phyloP scores from a whole-genome alignment of 139 green algal species.

The Chlamydomonas applanata region DNA sequence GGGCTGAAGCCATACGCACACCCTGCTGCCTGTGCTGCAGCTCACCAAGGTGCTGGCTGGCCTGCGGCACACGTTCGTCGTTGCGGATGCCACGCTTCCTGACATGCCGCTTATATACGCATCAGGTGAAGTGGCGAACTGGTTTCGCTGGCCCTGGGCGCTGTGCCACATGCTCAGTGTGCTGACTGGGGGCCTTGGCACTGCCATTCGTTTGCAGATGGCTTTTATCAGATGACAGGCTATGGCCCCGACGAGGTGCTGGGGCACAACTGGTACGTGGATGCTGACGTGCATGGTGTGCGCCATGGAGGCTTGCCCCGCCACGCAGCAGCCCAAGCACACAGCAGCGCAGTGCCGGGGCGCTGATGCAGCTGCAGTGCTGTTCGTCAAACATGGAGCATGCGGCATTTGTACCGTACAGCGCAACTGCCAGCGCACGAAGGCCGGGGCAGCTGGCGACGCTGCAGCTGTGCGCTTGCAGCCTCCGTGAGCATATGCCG shows the following conservation, averaged over 20 bases:
- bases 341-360: neutral
- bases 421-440: too few relatives aligned
- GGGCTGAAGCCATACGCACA: too few relatives aligned
- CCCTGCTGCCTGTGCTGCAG: neutral
- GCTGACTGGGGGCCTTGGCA: constrained; percentile 27
- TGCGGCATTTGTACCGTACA: too few relatives aligned
- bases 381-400: too few relatives aligned
- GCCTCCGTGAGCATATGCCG: too few relatives aligned
- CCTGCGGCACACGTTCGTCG: constrained; percentile 90
- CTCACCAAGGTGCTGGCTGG: constrained; percentile 81
- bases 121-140: neutral
- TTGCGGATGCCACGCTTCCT: constrained; percentile 90
- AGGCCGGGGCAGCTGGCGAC: too few relatives aligned
- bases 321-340: neutral
- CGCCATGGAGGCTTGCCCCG: neutral
- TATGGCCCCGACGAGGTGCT: constrained; percentile 93
- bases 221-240: constrained; percentile 96
- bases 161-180: neutral
- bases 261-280: constrained; percentile 90
- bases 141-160: too few relatives aligned
- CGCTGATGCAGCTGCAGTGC: too few relatives aligned
- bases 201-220: too few relatives aligned
- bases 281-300: too few relatives aligned
- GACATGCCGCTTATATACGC: constrained; percentile 95
- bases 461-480: neutral